Conservation (phyloP, 2,329 filamentous ascomycete genomes). For the Raffaelea albimanens region DNA sequence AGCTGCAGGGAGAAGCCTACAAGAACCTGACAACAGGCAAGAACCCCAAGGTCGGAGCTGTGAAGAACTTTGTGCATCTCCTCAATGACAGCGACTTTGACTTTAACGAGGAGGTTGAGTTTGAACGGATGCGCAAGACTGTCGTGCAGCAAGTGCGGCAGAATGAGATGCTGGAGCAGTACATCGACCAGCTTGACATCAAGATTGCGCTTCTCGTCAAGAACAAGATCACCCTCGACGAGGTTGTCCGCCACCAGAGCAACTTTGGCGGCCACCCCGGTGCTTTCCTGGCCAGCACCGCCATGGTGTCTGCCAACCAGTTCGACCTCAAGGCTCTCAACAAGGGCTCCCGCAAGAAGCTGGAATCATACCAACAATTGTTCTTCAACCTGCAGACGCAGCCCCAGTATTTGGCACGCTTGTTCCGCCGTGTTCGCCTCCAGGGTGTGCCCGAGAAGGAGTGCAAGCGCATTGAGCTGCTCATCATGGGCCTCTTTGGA, state of each 20-base stretch:
- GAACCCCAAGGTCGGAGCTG: constrained; percentile 90
- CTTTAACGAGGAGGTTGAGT: constrained; percentile 97
- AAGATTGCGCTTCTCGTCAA: constrained; percentile 97
- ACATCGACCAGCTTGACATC: constrained; percentile 96
- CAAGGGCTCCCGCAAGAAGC: constrained; percentile 89
- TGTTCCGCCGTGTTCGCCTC: constrained; percentile 79
- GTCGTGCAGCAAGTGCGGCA: constrained; percentile 96
- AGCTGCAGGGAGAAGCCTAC: constrained; percentile 95
- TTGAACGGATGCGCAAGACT: constrained; percentile 87
- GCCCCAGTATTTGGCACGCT: constrained; percentile 80
- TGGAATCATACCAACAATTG: constrained; percentile 93
- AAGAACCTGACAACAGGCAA: constrained; percentile 94
- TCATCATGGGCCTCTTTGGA: constrained; percentile 94
- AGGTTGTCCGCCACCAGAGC: constrained; percentile 93
- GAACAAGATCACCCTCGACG: constrained; percentile 98
- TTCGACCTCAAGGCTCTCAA: constrained; percentile 97
- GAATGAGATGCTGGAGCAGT: constrained; percentile 94
- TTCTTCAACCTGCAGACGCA: constrained; percentile 98
- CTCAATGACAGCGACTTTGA: constrained; percentile 98
- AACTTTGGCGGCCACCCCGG: constrained; percentile 81
- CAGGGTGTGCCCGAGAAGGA: constrained; percentile 83
- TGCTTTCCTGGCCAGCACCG: constrained; percentile 75
- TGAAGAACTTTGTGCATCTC: constrained; percentile 96
- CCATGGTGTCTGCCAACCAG: constrained; percentile 80
- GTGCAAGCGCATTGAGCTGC: constrained; percentile 79